A percentile compares a stretch with the other conserved stretches of the same genome.
Conservation (phyloP, 2,329 filamentous ascomycete genomes). For the Biscogniauxia sp. region DNA sequence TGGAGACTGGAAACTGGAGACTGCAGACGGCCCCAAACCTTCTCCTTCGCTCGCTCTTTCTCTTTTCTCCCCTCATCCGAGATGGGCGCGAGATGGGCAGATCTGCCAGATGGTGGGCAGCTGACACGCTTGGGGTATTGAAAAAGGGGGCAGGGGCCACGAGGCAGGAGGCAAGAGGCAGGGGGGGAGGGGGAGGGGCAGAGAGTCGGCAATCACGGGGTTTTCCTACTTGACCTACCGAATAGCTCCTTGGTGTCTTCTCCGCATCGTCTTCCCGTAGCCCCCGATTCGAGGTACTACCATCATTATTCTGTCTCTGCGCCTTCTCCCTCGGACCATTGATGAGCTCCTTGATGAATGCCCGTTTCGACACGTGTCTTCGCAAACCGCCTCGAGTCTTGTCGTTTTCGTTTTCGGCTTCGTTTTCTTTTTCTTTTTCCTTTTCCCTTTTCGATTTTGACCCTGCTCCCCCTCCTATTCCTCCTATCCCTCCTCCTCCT, state of each 20-base stretch:
- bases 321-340: slow-evolving; percentile 22
- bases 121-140: too few relatives aligned
- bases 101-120: not conserved
- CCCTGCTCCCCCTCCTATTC: not conserved
- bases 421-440: slow-evolving; percentile 4
- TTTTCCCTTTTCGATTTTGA: slow-evolving; percentile 5
- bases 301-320: slow-evolving; percentile 3
- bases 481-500: not conserved
- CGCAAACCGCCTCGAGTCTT: slow-evolving; percentile 6
- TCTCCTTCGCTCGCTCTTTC: not conserved
- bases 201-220: not conserved
- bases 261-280: not conserved
- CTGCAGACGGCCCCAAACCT: too few relatives aligned
- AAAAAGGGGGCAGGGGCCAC: not conserved
- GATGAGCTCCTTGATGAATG: slow-evolving; percentile 25
- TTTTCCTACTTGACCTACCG: slow-evolving; percentile 1
- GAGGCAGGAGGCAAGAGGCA: too few relatives aligned
- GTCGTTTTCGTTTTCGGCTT: not conserved
- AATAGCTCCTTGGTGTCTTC: not conserved
- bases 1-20: not conserved
- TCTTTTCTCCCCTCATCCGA: slow-evolving; percentile 9
- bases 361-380: slow-evolving; percentile 14
- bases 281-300: not conserved
- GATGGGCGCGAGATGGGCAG: not conserved
- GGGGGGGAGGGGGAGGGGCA: not conserved